Evolutionary conservation across 2,329 filamentous ascomycete species (phyloP), one percentile per base, ranked within the genome.

Genomic region (Hypoxylon sp.): DNA sequence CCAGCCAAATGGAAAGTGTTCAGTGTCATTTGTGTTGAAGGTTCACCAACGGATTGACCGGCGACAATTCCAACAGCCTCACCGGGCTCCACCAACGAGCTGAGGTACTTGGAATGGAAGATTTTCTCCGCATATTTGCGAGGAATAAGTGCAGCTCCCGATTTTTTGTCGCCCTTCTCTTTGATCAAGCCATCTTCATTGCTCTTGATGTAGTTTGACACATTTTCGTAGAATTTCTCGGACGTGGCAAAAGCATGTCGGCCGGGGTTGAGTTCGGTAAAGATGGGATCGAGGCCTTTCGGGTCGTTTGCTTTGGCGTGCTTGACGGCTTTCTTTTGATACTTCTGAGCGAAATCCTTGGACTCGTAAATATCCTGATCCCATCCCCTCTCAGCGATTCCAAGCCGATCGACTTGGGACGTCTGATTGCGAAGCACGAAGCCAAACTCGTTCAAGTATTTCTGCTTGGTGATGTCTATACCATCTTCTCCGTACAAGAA

Each of bases 1-100:
- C 95, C 95, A 78, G 95, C 95, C 87, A 99, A 92, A 86, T 99
- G 95, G 87, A 99, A 99, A 26, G 96, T 99, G 80, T 99, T 99
- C 57, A 99, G 82, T 6, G 96, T 99, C 96, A 99, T 99, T 78
- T 99, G 95, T 10, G 95, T 99, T 2, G 94, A 97, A 7, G 96
- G 95, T 76, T 99, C 96, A 75, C 95, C 95, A 43, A 99, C 89
- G 30, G 94, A 98, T 79, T 99, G 95, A 8, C 94, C 94, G 52
- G 96, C 96, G 62, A 99, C 92, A 67, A 99, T 96, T 69, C 95
- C 95, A 24, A 99, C 94, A 24, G 95, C 94, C 80, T 99, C 96
- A 47, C 95, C 95, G 26, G 95, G 93, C 72, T 99, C 94, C 22
- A 97, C 91, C 7, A 97, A 85, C 1, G 94, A 97, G 70, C 90